Conservation (phyloP, 805 yeast species). For the Lipomyces starkeyi region DNA sequence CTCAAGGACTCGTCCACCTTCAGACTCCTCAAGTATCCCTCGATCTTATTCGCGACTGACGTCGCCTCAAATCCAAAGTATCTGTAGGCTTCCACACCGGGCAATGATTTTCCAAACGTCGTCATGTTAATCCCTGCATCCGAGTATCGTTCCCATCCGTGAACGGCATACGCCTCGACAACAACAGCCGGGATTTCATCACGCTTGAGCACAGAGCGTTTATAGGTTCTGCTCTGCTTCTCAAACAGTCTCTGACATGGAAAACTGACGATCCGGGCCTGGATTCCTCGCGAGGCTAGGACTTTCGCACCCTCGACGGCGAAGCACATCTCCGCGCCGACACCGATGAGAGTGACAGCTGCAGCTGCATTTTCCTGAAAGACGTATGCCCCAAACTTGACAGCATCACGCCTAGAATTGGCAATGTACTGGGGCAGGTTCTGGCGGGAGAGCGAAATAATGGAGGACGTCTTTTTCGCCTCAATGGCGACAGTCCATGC, state of each 20-base stretch:
- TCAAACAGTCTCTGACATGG: slow-evolving; percentile 48
- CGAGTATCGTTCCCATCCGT: slow-evolving; percentile 50
- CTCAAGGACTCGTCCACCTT: slow-evolving; percentile 12
- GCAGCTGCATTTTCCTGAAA: slow-evolving; percentile 41
- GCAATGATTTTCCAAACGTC: slow-evolving; percentile 48
- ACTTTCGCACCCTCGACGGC: slow-evolving; percentile 44
- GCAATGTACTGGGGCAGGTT: slow-evolving; percentile 75
- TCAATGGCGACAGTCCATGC: slow-evolving; percentile 61
- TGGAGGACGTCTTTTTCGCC: slow-evolving; percentile 59
- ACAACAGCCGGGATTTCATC: slow-evolving; percentile 45
- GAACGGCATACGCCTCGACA: slow-evolving; percentile 47
- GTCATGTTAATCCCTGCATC: slow-evolving; percentile 48
- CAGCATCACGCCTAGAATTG: slow-evolving; percentile 66
- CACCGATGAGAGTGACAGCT: slow-evolving; percentile 43
- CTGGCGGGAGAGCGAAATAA: slow-evolving; percentile 68
- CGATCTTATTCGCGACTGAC: slow-evolving; percentile 44
- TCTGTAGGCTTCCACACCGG: slow-evolving; percentile 46
- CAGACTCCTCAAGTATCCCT: slow-evolving; percentile 36
- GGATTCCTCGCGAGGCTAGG: slow-evolving; percentile 42
- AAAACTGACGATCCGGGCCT: slow-evolving; percentile 44
- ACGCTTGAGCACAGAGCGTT: slow-evolving; percentile 38
- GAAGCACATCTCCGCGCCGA: slow-evolving; percentile 45
- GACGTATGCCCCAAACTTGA: slow-evolving; percentile 44
- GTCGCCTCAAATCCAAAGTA: slow-evolving; percentile 46
- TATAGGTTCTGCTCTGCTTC: slow-evolving; percentile 40